A percentile compares a stretch with the other conserved stretches of the same genome.
Evolutionary conservation across 495 filamentous ascomycete genomes (phyloP).

Genomic region (Chlorociboria aeruginascens): DNA sequence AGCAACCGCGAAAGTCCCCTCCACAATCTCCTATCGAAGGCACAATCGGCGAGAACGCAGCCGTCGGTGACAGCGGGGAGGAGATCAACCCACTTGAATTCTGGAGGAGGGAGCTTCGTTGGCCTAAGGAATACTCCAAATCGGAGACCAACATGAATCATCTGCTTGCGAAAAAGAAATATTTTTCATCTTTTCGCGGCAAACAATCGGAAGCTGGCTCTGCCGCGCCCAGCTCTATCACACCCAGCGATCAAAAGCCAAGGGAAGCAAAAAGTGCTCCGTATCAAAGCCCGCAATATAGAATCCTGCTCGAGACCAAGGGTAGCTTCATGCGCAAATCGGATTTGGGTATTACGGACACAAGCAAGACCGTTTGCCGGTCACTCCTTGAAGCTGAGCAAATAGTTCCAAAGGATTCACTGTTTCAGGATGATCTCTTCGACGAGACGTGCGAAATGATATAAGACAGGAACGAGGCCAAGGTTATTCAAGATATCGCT

Average conservation of each 20-base stretch:
- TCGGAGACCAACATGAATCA: constrained; percentile 15
- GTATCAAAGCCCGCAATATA: constrained; percentile 26
- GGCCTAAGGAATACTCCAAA: constrained; percentile 24
- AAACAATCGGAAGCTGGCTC: constrained; percentile 26
- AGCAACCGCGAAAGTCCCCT: constrained; percentile 9
- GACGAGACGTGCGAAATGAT: constrained; percentile 21
- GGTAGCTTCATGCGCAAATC: constrained; percentile 29
- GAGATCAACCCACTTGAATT: constrained; percentile 18
- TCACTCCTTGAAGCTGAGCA: constrained; percentile 22
- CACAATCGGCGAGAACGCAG: constrained; percentile 8
- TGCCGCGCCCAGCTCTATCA: constrained; percentile 18
- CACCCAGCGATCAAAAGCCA: constrained; percentile 29
- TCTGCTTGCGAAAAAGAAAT: constrained; percentile 22
- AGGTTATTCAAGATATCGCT: constrained; percentile 27
- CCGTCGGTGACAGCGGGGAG: constrained; percentile 1
- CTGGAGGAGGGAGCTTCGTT: constrained; percentile 12
- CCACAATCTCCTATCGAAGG: constrained; percentile 3
- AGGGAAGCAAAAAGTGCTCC: constrained; percentile 25
- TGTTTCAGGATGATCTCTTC: constrained; percentile 28
- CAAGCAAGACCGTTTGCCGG: constrained; percentile 19
- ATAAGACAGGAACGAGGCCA: constrained; percentile 25
- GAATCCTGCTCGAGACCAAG: constrained; percentile 22
- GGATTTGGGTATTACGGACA: constrained; percentile 19
- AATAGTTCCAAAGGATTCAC: constrained; percentile 20
- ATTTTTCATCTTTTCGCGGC: constrained; percentile 18